Conservation (phyloP, 2,329 filamentous ascomycete species). For the Venturia carpophila region DNA sequence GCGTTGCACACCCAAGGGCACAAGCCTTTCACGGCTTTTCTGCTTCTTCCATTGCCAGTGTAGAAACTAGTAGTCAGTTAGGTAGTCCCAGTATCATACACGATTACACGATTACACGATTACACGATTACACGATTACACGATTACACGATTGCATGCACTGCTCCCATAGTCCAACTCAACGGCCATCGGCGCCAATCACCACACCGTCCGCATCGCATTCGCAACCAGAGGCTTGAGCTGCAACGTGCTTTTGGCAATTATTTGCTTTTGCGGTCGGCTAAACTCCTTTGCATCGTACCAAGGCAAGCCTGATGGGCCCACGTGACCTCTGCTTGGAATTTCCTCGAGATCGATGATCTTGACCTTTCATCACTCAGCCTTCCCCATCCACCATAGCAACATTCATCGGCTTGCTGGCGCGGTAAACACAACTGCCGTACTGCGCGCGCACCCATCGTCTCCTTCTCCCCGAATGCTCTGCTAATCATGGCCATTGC, state of each 20-base stretch:
- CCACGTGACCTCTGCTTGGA: neutral
- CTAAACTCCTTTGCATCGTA: neutral
- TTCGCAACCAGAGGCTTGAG: neutral
- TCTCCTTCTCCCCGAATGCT: neutral
- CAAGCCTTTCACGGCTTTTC: neutral
- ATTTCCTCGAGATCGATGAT: neutral
- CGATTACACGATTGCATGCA: no score
- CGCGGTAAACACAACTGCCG: neutral
- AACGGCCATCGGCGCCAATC: conserved; percentile 4
- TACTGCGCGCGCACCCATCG: neutral
- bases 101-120: no score
- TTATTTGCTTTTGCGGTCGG: neutral
- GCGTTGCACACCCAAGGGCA: neutral
- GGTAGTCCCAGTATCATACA: no score
- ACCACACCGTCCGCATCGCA: conserved; percentile 6
- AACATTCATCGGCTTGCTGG: neutral
- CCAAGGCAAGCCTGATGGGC: neutral
- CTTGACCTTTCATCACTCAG: neutral
- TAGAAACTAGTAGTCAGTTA: no score
- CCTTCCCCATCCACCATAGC: conserved; percentile 7
- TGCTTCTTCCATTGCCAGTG: neutral
- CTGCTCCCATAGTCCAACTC: neutral
- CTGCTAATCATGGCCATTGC: conserved; percentile 8
- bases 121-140: no score
- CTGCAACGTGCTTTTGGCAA: neutral